Conservation (phyloP, 495 filamentous ascomycete genomes). For the Penicillium pancosmium region DNA sequence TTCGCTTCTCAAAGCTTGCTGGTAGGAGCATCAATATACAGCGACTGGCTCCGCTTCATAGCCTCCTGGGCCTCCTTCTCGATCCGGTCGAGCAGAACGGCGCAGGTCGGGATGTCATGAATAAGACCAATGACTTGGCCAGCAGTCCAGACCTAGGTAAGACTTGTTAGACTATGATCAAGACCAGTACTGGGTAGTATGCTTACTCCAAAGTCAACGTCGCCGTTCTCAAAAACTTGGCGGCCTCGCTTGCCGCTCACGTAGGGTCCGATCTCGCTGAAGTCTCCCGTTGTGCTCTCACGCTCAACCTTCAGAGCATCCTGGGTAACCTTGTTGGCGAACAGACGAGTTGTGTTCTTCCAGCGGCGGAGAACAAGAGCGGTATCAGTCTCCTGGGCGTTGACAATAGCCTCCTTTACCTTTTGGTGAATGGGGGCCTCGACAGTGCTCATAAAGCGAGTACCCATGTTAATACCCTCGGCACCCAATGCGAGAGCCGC, state of each 20-base stretch:
- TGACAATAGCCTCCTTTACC: constrained; percentile 90
- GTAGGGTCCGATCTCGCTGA: constrained; percentile 84
- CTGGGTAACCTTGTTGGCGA: constrained; percentile 82
- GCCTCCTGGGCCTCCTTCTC: constrained; percentile 65
- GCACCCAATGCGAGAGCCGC: constrained; percentile 90
- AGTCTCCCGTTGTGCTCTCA: constrained; percentile 85
- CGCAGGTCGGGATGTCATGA: constrained; percentile 69
- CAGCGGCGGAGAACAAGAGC: constrained; percentile 85
- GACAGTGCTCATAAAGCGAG: constrained; percentile 89
- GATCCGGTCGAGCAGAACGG: constrained; percentile 58
- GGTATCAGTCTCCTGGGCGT: constrained; percentile 87
- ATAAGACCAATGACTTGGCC: constrained; percentile 73
- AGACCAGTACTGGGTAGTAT: neutral
- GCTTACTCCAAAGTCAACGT: constrained; percentile 86
- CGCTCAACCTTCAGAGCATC: constrained; percentile 81
- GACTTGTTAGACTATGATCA: neutral
- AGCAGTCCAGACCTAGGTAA: constrained; percentile 67
- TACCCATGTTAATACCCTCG: constrained; percentile 95
- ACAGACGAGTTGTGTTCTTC: constrained; percentile 90
- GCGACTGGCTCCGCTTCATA: constrained; percentile 38
- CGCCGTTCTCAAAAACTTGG: constrained; percentile 90
- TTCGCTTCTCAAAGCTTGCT: constrained; percentile 39
- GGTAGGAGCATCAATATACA: constrained; percentile 39
- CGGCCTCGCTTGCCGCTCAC: constrained; percentile 91
- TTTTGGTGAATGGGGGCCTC: constrained; percentile 92